Evolutionary conservation across 1,284 basidiomycete species (phyloP).

Genomic region (Ustilago xerochloae): DNA sequence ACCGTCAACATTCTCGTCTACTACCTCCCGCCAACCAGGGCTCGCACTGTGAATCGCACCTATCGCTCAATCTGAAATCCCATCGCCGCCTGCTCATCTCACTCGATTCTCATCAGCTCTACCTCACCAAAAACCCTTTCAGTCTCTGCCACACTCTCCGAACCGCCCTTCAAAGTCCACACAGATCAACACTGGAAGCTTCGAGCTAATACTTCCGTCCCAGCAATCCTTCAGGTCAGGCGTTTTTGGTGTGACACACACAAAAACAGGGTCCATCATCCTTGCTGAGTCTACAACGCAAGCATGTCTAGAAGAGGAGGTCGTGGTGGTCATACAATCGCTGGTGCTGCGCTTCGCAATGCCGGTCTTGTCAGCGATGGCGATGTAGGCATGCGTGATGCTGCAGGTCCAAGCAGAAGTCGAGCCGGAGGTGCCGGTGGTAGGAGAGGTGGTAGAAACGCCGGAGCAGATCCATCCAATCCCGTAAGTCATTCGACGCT

Average conservation of each 20-base stretch:
- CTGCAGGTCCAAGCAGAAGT: slow-evolving; percentile 43
- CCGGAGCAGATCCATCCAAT: slow-evolving; percentile 29
- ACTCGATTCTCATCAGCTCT: no score
- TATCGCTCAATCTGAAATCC: no score
- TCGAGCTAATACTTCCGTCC: background rate
- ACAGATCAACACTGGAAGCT: no score
- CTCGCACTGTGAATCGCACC: no score
- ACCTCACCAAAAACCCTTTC: no score
- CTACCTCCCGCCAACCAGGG: background rate
- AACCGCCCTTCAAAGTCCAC: no score
- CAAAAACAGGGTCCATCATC: background rate
- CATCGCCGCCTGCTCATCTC: no score
- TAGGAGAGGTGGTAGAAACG: slow-evolving; percentile 26
- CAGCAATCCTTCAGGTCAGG: no score
- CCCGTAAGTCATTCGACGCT: slow-evolving; percentile 37
- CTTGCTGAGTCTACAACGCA: background rate
- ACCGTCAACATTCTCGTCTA: background rate
- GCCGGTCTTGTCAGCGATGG: slow-evolving; percentile 45
- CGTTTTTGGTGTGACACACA: no score
- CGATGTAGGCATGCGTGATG: slow-evolving; percentile 47
- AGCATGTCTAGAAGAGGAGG: slow-evolving; percentile 35
- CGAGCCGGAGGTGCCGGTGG: slow-evolving; percentile 22
- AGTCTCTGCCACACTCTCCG: no score
- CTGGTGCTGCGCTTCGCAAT: slow-evolving; percentile 44
- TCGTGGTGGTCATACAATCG: slow-evolving; percentile 43